Evolutionary conservation across 305 asterid genomes (phyloP).

Genomic region (Plantago coronopus): DNA sequence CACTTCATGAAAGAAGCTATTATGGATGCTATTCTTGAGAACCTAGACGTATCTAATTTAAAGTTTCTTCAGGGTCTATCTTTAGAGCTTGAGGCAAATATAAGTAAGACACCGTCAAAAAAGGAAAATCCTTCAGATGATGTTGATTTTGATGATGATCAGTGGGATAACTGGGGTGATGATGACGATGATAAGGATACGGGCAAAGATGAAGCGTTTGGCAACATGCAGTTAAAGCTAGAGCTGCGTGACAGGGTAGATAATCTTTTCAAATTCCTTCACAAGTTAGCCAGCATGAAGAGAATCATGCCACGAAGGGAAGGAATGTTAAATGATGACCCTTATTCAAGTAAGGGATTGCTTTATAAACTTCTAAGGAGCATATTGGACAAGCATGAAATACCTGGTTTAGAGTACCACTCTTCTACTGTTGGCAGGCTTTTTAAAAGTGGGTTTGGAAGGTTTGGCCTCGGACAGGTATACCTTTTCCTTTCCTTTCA

Average conservation of each 20-base stretch:
- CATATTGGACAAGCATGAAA: constrained; percentile 58
- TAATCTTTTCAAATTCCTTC: constrained; percentile 81
- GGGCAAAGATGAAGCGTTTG: constrained; percentile 55
- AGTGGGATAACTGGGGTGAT: constrained; percentile 89
- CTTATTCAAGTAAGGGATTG: constrained; percentile 65
- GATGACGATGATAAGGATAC: constrained; percentile 40
- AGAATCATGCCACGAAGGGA: constrained; percentile 44
- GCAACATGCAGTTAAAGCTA: constrained; percentile 80
- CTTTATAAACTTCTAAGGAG: constrained; percentile 59
- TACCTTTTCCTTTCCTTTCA: background rate
- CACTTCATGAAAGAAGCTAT: constrained; percentile 96
- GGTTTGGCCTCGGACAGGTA: constrained; percentile 99
- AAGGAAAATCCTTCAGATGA: constrained; percentile 40
- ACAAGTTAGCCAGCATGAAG: constrained; percentile 64
- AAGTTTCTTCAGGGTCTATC: constrained; percentile 76
- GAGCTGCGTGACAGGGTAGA: constrained; percentile 88
- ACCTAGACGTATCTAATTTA: constrained; percentile 53
- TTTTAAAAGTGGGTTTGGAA: constrained; percentile 93
- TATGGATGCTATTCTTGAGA: constrained; percentile 82
- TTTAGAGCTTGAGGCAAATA: constrained; percentile 55
- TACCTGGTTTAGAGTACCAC: constrained; percentile 89
- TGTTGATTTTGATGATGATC: constrained; percentile 73
- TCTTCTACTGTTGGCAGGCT: constrained; percentile 96
- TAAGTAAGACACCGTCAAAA: constrained; percentile 36
- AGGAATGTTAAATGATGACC: constrained; percentile 55